phyloP scores from a whole-genome alignment of 108 stramenopile species.

The Cyclotella baltica region DNA sequence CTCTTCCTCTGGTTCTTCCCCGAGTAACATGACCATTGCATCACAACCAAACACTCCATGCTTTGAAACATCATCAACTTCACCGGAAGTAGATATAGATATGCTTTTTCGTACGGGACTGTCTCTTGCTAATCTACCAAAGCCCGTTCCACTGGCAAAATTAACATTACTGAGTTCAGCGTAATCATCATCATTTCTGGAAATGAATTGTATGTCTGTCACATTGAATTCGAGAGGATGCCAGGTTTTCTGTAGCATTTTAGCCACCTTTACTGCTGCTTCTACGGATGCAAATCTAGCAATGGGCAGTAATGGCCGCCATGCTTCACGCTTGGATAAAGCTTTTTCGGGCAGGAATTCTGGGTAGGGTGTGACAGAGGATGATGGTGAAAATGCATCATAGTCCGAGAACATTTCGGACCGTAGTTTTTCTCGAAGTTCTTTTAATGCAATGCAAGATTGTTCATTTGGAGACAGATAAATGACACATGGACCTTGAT shows the following conservation, averaged over 20 bases:
- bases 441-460: conserved; percentile 51
- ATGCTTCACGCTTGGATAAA: conserved; percentile 14
- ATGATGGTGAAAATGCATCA: conserved; percentile 56
- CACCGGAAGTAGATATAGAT: conserved; percentile 38
- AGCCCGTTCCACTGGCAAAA: conserved; percentile 15
- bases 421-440: conserved; percentile 58
- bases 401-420: conserved; percentile 47
- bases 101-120: conserved; percentile 10
- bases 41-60: conserved; percentile 71
- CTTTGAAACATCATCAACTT: conserved; percentile 54
- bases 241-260: conserved; percentile 68
- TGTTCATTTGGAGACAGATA: conserved; percentile 77
- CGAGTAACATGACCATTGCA: conserved; percentile 76
- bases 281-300: conserved; percentile 64
- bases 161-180: background rate
- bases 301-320: conserved; percentile 75
- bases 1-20: conserved; percentile 65
- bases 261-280: conserved; percentile 67
- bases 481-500: conserved; percentile 77
- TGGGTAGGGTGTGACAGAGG: conserved; percentile 49
- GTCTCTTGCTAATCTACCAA: background rate
- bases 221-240: conserved; percentile 75
- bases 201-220: conserved; percentile 73
- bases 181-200: conserved; percentile 37
- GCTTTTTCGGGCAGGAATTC: conserved; percentile 52